Evolutionary conservation across 1,284 basidiomycete genomes (phyloP).

Genomic region (Polyporus tsugae): DNA sequence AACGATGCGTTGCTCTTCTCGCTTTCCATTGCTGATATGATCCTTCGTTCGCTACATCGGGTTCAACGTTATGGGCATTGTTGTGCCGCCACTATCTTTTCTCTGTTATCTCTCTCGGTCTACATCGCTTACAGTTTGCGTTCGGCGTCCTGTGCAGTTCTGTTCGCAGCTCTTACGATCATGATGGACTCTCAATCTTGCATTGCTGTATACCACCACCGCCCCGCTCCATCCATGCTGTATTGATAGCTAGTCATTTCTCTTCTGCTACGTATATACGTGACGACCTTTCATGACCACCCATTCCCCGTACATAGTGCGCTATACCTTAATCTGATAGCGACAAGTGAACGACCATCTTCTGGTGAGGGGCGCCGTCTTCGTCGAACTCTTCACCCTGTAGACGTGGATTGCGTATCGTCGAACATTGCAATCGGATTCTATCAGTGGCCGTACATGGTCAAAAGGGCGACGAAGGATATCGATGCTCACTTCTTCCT

Average conservation of each 20-base stretch:
- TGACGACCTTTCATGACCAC: slow-evolving; percentile 36
- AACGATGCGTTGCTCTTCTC: slow-evolving; percentile 31
- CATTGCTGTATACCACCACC: slow-evolving; percentile 44
- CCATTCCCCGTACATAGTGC: slow-evolving; percentile 20
- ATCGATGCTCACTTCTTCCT: slow-evolving; percentile 66
- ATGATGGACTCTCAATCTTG: slow-evolving; percentile 37
- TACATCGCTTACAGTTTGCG: slow-evolving; percentile 21
- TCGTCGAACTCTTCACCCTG: slow-evolving; percentile 83
- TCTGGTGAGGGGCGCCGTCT: slow-evolving; percentile 82
- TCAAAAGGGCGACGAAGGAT: slow-evolving; percentile 15
- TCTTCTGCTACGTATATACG: slow-evolving; percentile 37
- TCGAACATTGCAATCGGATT: slow-evolving; percentile 28
- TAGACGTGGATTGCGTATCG: slow-evolving; percentile 30
- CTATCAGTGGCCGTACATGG: slow-evolving; percentile 11
- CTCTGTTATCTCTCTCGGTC: slow-evolving; percentile 24
- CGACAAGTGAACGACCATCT: slow-evolving; percentile 68
- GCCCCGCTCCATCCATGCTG: slow-evolving; percentile 38
- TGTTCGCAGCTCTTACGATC: slow-evolving; percentile 36
- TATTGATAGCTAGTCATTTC: slow-evolving; percentile 48
- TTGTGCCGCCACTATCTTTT: slow-evolving; percentile 15
- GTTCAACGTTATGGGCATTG: slow-evolving; percentile 15
- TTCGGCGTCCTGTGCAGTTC: slow-evolving; percentile 23
- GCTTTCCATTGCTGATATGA: slow-evolving; percentile 18
- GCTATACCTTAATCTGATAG: slow-evolving; percentile 42
- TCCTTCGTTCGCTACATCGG: slow-evolving; percentile 13